phyloP scores from a whole-genome alignment of 179 eudicot species.

The Corrigiola litoralis region DNA sequence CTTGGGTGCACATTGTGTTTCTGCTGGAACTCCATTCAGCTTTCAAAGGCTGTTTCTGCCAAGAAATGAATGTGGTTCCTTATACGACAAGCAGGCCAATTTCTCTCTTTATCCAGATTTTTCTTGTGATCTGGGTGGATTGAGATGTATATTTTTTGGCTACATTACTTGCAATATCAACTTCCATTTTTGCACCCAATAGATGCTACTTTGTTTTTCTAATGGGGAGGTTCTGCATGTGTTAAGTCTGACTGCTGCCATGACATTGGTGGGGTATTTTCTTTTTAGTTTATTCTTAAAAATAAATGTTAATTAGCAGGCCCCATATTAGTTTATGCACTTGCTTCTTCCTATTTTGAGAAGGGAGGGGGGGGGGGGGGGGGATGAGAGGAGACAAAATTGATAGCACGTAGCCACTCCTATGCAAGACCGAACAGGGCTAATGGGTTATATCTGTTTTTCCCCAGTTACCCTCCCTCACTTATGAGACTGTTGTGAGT shows the following conservation, averaged over 20 bases:
- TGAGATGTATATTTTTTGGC: conserved; percentile 28
- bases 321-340: too few relatives aligned
- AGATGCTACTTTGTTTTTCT: conserved; percentile 14
- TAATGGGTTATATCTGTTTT: too few relatives aligned
- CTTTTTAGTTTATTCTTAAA: too few relatives aligned
- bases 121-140: conserved; percentile 27
- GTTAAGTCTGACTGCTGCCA: neutral
- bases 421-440: too few relatives aligned
- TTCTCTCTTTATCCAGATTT: conserved; percentile 25
- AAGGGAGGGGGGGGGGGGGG: too few relatives aligned
- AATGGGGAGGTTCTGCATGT: neutral
- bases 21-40: conserved; percentile 25
- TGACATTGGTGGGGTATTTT: neutral
- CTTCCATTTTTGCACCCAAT: conserved; percentile 24
- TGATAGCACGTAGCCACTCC: too few relatives aligned
- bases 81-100: conserved; percentile 29
- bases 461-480: too few relatives aligned
- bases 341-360: too few relatives aligned
- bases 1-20: conserved; percentile 19
- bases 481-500: too few relatives aligned
- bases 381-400: too few relatives aligned
- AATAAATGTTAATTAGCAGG: too few relatives aligned
- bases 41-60: conserved; percentile 18
- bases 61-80: conserved; percentile 34
- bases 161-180: conserved; percentile 16